Conservation (phyloP, 2,329 filamentous ascomycete species). For the Hypoxylon sp. region DNA sequence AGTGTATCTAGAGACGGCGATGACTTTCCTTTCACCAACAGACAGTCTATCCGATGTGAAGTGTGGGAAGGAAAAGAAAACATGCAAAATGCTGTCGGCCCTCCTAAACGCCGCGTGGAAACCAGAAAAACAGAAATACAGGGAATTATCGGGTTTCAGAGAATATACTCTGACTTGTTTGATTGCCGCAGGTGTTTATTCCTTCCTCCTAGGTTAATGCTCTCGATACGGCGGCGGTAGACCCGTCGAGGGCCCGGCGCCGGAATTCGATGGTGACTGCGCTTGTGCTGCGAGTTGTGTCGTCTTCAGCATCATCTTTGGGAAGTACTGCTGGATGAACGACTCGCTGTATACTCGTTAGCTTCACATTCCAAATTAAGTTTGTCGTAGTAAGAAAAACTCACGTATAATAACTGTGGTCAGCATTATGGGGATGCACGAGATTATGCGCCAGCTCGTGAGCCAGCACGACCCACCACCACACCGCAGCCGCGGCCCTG, state of each 20-base stretch:
- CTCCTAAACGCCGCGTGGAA: background rate
- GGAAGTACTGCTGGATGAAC: constrained; percentile 82
- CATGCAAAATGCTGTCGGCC: background rate
- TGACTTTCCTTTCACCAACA: background rate
- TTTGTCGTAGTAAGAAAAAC: constrained; percentile 44
- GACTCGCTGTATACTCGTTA: constrained; percentile 67
- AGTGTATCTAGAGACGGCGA: background rate
- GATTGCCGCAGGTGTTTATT: background rate
- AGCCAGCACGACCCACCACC: constrained; percentile 96
- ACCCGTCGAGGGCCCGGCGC: constrained; percentile 10
- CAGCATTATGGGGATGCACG: constrained; percentile 78
- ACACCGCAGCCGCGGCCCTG: constrained; percentile 77
- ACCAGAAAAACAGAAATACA: background rate
- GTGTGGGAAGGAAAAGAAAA: background rate
- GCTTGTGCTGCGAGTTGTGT: constrained; percentile 37
- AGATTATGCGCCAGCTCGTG: constrained; percentile 97
- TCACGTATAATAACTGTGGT: constrained; percentile 85
- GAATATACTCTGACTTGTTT: background rate
- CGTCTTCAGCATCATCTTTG: constrained; percentile 72
- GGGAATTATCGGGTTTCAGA: background rate
- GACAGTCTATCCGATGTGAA: background rate
- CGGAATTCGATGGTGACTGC: background rate
- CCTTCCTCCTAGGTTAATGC: constrained; percentile 20
- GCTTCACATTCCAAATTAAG: constrained; percentile 26
- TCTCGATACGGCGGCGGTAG: constrained; percentile 28